Evolutionary conservation across 1,139 yeast species (phyloP).

Genomic region (Sugiyamaella sp.): DNA sequence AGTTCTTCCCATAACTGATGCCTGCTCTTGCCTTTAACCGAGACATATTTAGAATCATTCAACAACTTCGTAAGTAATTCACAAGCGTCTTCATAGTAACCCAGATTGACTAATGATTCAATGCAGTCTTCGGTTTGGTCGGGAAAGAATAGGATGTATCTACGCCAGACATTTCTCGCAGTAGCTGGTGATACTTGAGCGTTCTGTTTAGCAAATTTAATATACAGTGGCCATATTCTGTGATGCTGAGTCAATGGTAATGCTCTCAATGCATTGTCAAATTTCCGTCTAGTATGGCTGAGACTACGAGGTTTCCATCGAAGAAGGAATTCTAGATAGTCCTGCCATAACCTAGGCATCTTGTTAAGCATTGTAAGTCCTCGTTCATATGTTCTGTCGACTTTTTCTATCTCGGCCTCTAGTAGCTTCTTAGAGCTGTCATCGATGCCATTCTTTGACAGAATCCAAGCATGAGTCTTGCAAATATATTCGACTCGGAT

Average conservation of each 20-base stretch:
- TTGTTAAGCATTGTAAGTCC: conserved; percentile 51
- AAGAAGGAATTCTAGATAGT: conserved; percentile 54
- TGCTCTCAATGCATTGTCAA: conserved; percentile 56
- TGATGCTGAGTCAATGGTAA: conserved; percentile 59
- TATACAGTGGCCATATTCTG: conserved; percentile 61
- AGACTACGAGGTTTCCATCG: conserved; percentile 45
- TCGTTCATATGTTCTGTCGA: conserved; percentile 47
- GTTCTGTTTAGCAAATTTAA: conserved; percentile 52
- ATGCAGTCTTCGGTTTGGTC: conserved; percentile 42
- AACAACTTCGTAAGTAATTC: conserved; percentile 41
- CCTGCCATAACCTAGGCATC: conserved; percentile 59
- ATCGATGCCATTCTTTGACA: conserved; percentile 23
- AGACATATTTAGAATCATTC: conserved; percentile 40
- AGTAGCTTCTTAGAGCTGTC: conserved; percentile 31
- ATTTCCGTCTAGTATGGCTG: conserved; percentile 50
- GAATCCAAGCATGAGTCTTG: not conserved
- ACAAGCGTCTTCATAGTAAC: conserved; percentile 36
- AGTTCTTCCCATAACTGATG: conserved; percentile 53
- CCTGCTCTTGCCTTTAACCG: conserved; percentile 46
- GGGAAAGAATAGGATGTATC: conserved; percentile 50
- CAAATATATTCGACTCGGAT: conserved; percentile 42
- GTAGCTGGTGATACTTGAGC: conserved; percentile 49
- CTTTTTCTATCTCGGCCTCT: conserved; percentile 15
- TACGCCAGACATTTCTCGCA: conserved; percentile 48
- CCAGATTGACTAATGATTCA: conserved; percentile 35